Percentiles rank a stretch among this genome's conserved stretches.
Conservation (phyloP, 495 filamentous ascomycete genomes). For the Talaromyces wortmannii region DNA sequence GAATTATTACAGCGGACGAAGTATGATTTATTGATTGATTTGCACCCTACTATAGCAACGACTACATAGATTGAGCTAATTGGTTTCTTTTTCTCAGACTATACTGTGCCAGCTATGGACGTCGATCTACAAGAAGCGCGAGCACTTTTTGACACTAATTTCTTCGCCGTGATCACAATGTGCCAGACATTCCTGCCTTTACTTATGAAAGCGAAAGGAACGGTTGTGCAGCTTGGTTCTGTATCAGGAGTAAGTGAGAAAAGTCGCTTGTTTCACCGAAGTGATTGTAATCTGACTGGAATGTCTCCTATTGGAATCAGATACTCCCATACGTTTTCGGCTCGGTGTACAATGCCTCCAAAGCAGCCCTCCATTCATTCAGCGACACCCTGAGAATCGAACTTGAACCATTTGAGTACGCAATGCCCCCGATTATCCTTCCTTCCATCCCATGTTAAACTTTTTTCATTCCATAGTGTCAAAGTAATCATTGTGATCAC, state of each 20-base stretch:
- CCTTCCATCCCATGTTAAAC: neutral
- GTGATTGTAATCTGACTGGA: neutral
- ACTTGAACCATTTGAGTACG: constrained; percentile 37
- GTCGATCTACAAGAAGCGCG: constrained; percentile 43
- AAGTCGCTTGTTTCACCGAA: neutral
- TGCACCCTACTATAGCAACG: neutral
- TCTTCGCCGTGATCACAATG: constrained; percentile 53
- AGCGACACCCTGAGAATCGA: constrained; percentile 54
- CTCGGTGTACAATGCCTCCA: constrained; percentile 56
- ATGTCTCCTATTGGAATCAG: constrained; percentile 9
- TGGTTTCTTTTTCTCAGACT: constrained; percentile 29
- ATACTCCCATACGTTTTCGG: constrained; percentile 49
- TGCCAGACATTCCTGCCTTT: constrained; percentile 53
- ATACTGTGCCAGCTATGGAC: constrained; percentile 56
- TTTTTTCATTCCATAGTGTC: constrained; percentile 21
- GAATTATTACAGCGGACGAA: constrained; percentile 22
- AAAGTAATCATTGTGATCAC: constrained; percentile 51
- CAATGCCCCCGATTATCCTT: neutral
- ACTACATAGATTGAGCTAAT: neutral
- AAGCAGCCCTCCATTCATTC: constrained; percentile 57
- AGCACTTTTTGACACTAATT: constrained; percentile 49
- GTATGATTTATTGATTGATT: constrained; percentile 13
- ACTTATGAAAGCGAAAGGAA: constrained; percentile 50
- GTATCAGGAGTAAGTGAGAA: constrained; percentile 37
- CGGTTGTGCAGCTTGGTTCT: constrained; percentile 55